Evolutionary conservation across 208 protist species (phyloP).

Genomic region (Crithidia thermophila): DNA sequence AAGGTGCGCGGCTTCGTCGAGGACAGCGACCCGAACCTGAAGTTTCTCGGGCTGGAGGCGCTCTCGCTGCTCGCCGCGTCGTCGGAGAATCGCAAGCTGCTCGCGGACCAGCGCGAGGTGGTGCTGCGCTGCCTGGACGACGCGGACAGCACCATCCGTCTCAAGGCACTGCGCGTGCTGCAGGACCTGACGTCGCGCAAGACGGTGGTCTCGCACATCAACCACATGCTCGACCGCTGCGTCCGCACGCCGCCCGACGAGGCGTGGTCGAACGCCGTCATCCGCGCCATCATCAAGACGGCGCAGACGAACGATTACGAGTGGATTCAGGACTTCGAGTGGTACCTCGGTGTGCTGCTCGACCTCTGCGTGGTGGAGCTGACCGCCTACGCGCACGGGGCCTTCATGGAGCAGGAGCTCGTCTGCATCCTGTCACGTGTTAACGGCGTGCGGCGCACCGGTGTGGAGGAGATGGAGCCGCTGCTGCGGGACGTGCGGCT

Average conservation of each 20-base stretch:
- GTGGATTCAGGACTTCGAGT: slow-evolving; percentile 97
- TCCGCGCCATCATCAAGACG: slow-evolving; percentile 87
- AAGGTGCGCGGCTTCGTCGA: slow-evolving; percentile 97
- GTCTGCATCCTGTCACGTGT: slow-evolving; percentile 95
- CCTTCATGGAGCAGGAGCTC: slow-evolving; percentile 90
- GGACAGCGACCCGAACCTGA: slow-evolving; percentile 98
- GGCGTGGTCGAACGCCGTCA: slow-evolving; percentile 92
- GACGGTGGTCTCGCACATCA: slow-evolving; percentile 88
- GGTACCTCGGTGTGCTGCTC: slow-evolving; percentile 96
- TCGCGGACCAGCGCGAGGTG: slow-evolving; percentile 91
- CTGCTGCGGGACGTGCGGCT: slow-evolving; percentile 57
- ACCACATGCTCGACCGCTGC: slow-evolving; percentile 73
- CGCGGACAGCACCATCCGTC: slow-evolving; percentile 96
- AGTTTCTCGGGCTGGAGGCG: slow-evolving; percentile 97
- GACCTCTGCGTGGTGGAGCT: slow-evolving; percentile 83
- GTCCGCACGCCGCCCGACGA: slow-evolving; percentile 73
- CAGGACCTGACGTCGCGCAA: slow-evolving; percentile 92
- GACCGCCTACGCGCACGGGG: slow-evolving; percentile 74
- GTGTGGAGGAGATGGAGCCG: slow-evolving; percentile 60
- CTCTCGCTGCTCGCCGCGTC: slow-evolving; percentile 88
- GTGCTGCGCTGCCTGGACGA: slow-evolving; percentile 96
- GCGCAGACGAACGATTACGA: slow-evolving; percentile 85
- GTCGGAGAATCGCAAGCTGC: slow-evolving; percentile 90
- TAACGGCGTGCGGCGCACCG: slow-evolving; percentile 81
- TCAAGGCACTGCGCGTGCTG: slow-evolving; percentile 94